Base-by-base conservation (phyloP, 1,139 yeast genomes). In the Saccharomyces pastorianus region DNA sequence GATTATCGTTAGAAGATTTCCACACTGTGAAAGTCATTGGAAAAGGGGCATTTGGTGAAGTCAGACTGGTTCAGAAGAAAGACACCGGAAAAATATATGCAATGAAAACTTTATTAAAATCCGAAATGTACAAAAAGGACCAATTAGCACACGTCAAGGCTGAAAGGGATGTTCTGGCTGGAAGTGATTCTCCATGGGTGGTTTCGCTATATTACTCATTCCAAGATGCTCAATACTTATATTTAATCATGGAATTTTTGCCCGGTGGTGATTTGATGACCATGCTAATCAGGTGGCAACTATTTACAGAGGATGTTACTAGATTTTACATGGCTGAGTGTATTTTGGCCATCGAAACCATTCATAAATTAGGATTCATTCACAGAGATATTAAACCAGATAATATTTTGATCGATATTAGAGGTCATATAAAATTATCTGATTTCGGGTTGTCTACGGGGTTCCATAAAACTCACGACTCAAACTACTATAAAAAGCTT, bases 251-350 rank as follows among this genome's bases (percentile, higher is more conserved):
- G 95, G 95, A 86, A 65, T 86, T 85, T 66, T 76, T 86, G 59
- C 95, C 95, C 3, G 95, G 95, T 58, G 95, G 95, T 60, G 95
- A 86, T 71, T 75, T 86, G 62, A 86, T 86, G 95, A 86, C 95
- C 0, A 86, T 86, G 95, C 75, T 86, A 65, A 86, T 86, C 64
- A 81, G 90, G 71, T 86, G 95, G 95, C 91, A 86, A 67, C 82
- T 86, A 27, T 86, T 86, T 67, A 85, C 95, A 0, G 95, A 86
- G 66, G 95, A 86, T 70, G 88, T 86, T 53, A 86, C 95, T 4
- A 73, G 95, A 59, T 86, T 86, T 66, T 86, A 86, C 68, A 86
- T 86, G 85, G 93, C 95, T 2, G 95, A 86, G 68, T 86, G 93
- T 78, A 91, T 86, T 6, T 75, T 86, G 61, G 93, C 93, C 1